Conservation (phyloP, 148 eudicot species). For the Salicornia ramosissima region DNA sequence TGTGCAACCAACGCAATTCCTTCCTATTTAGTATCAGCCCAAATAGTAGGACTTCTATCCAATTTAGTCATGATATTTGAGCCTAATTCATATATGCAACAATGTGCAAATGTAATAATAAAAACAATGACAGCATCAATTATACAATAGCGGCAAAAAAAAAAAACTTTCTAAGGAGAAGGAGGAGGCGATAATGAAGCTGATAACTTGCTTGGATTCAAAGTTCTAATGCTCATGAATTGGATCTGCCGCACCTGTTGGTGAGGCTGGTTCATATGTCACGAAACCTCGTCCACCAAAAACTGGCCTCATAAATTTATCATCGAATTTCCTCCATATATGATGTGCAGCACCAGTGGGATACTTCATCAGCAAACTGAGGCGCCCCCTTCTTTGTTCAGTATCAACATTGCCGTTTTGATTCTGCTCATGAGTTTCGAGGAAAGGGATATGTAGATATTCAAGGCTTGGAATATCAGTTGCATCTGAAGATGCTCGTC, state of each 20-base stretch:
- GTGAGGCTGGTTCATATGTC: slow-evolving; percentile 72
- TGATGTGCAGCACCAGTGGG: slow-evolving; percentile 67
- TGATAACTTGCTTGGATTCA: neutral
- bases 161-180: neutral
- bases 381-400: slow-evolving; percentile 23
- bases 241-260: slow-evolving; percentile 48
- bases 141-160: too few species aligned
- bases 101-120: slow-evolving; percentile 2
- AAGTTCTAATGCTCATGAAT: slow-evolving; percentile 24
- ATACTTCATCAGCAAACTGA: slow-evolving; percentile 50
- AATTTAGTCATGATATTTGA: neutral
- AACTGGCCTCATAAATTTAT: slow-evolving; percentile 87
- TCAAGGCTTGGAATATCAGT: slow-evolving; percentile 56
- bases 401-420: slow-evolving; percentile 19
- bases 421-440: slow-evolving; percentile 29
- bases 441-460: slow-evolving; percentile 38
- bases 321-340: slow-evolving; percentile 90
- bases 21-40: too few species aligned
- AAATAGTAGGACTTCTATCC: neutral
- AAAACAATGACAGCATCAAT: too few species aligned
- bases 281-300: slow-evolving; percentile 96
- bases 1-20: neutral
- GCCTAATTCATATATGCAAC: neutral
- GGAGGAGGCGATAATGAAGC: neutral
- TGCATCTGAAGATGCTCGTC: slow-evolving; percentile 33